A percentile compares a stretch with the other conserved stretches of the same genome.
phyloP scores from a whole-genome alignment of 2,329 filamentous ascomycete genomes.

The Myriosclerotinia duriaeana region DNA sequence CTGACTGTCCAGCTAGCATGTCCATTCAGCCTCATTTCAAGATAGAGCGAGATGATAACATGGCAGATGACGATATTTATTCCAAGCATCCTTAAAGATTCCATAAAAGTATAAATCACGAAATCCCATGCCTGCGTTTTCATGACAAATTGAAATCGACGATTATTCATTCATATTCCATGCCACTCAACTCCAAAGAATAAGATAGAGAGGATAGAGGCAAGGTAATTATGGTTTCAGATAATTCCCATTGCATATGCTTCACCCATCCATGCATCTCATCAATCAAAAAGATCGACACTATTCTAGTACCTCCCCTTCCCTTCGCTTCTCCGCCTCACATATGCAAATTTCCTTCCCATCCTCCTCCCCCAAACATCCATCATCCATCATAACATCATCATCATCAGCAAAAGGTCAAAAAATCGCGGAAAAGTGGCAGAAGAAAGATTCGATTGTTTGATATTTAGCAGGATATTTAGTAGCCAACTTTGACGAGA shows the following conservation, averaged over 20 bases:
- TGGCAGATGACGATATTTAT: no score
- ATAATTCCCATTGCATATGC: not conserved
- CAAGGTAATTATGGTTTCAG: not conserved
- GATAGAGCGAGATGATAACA: no score
- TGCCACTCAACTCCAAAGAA: no score
- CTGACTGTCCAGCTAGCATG: no score
- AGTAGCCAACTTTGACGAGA: slow-evolving; percentile 71
- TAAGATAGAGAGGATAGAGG: not conserved
- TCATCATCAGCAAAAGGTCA: slow-evolving; percentile 4
- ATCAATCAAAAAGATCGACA: slow-evolving; percentile 6
- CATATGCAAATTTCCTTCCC: not conserved
- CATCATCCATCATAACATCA: not conserved
- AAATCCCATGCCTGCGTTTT: no score
- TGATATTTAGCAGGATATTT: slow-evolving; percentile 39
- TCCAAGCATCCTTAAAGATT: no score
- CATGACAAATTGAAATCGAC: no score
- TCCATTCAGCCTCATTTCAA: no score
- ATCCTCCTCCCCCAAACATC: not conserved
- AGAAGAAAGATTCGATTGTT: slow-evolving; percentile 16
- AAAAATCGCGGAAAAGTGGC: not conserved
- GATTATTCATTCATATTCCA: no score
- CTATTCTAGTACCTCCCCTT: slow-evolving; percentile 18
- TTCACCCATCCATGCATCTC: not conserved
- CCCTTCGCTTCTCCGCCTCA: not conserved
- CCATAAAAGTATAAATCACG: no score